Evolutionary conservation across 352 stramenopile species (phyloP), one percentile per base, ranked within the genome.

Genomic region (Globisporangium mamillatum): DNA sequence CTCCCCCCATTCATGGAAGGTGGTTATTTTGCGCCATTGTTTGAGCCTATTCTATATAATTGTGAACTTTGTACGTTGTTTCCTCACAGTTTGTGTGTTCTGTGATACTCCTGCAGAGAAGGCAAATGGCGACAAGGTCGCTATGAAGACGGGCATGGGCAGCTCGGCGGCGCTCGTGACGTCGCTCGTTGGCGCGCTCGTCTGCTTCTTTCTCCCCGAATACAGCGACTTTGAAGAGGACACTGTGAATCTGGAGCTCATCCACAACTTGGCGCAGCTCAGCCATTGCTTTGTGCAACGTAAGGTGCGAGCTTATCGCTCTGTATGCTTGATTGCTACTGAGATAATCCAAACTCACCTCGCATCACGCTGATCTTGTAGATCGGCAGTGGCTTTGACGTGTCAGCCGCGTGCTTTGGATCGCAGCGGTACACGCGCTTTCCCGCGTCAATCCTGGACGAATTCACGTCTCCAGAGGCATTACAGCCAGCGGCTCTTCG

Each of bases 351-450:
- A 20, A 53, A n/a, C 24, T 60, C 10, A 48, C 14, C 7, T 60
- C 9, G 52, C 12, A 55, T 44, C 12, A 22, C 24, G 2, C 24
- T 63, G 12, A 16, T 59, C 36, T 54, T 58, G 56, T 61, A 94
- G 86, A 91, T 99, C n/a, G 97, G 97, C 44, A 98, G 92, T 66
- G 97, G 97, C 4, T 99, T 99, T 78, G 97, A 99, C 77, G 94
- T 99, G 5, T 97, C 91, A 10, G 84, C 94, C 0, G 97, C 97
- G 14, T 94, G 92, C 52, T 98, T 97, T 72, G 97, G 97, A 12
- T 98, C 91, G 14, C 95, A 99, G 68, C 77, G 89, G n/a, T 99
- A 98, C 81, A 91, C 83, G 25, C 82, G 95, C 44, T 98, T 98
- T 68, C 85, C 80, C 1, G 73, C 78, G 0, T 77, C 81, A 34